Evolutionary conservation across 169 alveolate genomes (phyloP), one percentile per base, ranked within the genome.

Genomic region (Babesia sp.): DNA sequence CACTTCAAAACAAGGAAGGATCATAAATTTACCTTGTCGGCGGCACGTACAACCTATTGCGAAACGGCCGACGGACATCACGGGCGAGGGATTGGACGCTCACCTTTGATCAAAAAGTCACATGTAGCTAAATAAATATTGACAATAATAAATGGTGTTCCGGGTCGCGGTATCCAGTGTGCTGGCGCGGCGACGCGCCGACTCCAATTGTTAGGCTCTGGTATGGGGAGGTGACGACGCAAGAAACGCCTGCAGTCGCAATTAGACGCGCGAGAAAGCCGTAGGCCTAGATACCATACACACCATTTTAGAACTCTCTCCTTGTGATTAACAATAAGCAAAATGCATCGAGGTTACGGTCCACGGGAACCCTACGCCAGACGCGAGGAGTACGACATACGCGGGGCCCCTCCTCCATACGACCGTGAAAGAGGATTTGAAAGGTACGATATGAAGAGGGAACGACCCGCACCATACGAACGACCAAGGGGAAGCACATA

Each of bases 401-500:
- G 74, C 39, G 74, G 63, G 0, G 44, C 51, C 9, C 74, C 74
- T 46, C 63, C 74, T 46, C 74, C 60, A n/a, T 64, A 64, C 54
- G 74, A 64, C 33, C 74, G 74, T 20, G 74, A 64, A 2, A 29
- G 74, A 34, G 74, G 74, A 39, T 64, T 24, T 22, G 74, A 64
- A 2, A 28, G 74, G 24, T 64, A 64, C 24, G 74, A 64, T 46
- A 24, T 45, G 33, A 64, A 64, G 29, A 2, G 85, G 29, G 82
- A 77, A 2, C 72, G 86, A 11, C 18, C 83, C 18, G 67, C 55
- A 16, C 86, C 86, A 7, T 78, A 78, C 34, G 86, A 78, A 11
- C 55, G 82, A 22, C 31, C 73, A 26, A 29, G 71, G 4, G 78
- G 46, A 0, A 39, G 29, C 39, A 31, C 39, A 3, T 64, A 64